These are phyloP conservation scores for Plasmodium sp. DNA, from an alignment of 169 alveolate genomes.

Conservation along the genomic window DNA sequence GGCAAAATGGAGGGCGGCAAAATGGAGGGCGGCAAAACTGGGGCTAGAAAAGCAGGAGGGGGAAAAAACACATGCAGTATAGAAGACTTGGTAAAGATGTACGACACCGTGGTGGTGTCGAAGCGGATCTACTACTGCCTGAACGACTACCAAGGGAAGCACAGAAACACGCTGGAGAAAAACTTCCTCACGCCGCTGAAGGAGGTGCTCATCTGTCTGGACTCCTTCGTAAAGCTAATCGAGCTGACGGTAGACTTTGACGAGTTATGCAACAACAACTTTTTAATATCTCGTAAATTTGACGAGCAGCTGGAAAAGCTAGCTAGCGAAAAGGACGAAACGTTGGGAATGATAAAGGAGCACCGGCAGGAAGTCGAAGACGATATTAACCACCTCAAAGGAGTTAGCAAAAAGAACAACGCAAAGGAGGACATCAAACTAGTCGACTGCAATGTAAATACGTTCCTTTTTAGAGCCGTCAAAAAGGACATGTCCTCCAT, in stretches of 20 bases:
- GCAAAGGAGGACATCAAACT: conserved; percentile 82
- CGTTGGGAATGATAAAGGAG: conserved; percentile 76
- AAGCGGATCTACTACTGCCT: conserved; percentile 63
- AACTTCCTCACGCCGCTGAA: conserved; percentile 84
- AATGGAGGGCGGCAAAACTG: background rate
- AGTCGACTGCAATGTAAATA: conserved; percentile 85
- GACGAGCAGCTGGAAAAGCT: conserved; percentile 80
- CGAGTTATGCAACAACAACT: conserved; percentile 91
- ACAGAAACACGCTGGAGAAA: conserved; percentile 73
- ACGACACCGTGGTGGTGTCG: conserved; percentile 74
- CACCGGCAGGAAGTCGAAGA: conserved; percentile 81
- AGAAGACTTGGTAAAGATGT: conserved; percentile 78
- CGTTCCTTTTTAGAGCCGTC: conserved; percentile 90
- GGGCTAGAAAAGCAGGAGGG: background rate
- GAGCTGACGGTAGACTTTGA: conserved; percentile 94
- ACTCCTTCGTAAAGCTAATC: conserved; percentile 89
- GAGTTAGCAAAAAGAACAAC: conserved; percentile 77
- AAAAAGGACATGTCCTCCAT: conserved; percentile 86
- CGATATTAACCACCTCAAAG: conserved; percentile 88
- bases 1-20: background rate
- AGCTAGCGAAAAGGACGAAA: conserved; percentile 58
- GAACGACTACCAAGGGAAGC: conserved; percentile 78
- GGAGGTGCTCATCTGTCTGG: conserved; percentile 83
- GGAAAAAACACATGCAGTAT: conserved; percentile 23
- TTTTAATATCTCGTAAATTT: conserved; percentile 88